Conservation (phyloP, 164 flowering plant genomes). For the Magnolia kwangsiensis region DNA sequence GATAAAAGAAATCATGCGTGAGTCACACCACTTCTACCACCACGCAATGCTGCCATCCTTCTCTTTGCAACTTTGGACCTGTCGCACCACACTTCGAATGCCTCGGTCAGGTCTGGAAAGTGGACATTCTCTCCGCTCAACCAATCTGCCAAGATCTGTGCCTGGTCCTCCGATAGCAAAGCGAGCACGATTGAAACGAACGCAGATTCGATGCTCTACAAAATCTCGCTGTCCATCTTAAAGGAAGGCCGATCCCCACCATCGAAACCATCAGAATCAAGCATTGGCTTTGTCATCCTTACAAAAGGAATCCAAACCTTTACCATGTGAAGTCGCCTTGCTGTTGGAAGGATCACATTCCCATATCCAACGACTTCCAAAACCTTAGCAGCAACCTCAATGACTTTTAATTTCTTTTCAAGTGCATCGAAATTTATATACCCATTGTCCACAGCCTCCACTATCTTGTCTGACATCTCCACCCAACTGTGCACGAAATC, state of each 20-base stretch:
- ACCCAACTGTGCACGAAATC: conserved; percentile 72
- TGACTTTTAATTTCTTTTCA: conserved; percentile 43
- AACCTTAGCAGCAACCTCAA: conserved; percentile 68
- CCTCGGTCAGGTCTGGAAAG: conserved; percentile 92
- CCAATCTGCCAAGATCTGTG: conserved; percentile 85
- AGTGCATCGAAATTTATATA: conserved; percentile 25
- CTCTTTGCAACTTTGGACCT: conserved; percentile 84
- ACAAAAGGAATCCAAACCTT: conserved; percentile 87
- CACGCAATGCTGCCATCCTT: conserved; percentile 40
- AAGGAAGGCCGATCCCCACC: conserved; percentile 32
- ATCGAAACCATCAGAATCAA: conserved; percentile 35
- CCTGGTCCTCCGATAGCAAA: conserved; percentile 77
- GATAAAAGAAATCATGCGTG: background rate
- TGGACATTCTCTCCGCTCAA: conserved; percentile 43
- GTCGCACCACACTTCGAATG: conserved; percentile 94
- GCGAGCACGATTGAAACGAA: conserved; percentile 72
- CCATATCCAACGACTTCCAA: conserved; percentile 84
- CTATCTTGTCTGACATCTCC: conserved; percentile 55
- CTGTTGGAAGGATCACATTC: conserved; percentile 55
- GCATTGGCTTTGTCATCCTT: conserved; percentile 48
- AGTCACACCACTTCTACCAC: background rate
- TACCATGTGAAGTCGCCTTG: conserved; percentile 61
- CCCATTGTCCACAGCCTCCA: conserved; percentile 31
- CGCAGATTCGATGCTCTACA: conserved; percentile 77
- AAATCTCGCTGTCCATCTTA: conserved; percentile 59